Conservation (phyloP, 2,329 filamentous ascomycete genomes). For the Trichoderma sp. region DNA sequence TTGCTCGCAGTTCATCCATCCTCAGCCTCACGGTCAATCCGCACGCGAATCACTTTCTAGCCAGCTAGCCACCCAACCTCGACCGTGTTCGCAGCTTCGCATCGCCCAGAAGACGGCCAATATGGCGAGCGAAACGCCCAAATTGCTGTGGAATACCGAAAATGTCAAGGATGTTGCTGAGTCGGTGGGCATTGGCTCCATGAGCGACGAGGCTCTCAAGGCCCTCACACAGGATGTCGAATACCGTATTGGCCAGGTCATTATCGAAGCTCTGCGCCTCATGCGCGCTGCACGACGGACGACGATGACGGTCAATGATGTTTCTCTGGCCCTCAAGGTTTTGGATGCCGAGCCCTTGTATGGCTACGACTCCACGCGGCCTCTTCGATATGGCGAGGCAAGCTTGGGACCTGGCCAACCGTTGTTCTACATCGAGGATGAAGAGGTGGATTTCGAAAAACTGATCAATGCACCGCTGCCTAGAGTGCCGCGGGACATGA, state of each 20-base stretch:
- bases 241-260: constrained; percentile 88
- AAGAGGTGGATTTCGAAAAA: constrained; percentile 98
- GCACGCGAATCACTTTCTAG: neutral
- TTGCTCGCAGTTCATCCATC: neutral
- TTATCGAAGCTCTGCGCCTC: constrained; percentile 90
- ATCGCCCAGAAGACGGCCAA: neutral
- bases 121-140: constrained; percentile 43
- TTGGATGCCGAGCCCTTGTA: constrained; percentile 94
- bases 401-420: constrained; percentile 91
- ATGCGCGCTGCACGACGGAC: constrained; percentile 92
- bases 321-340: constrained; percentile 78
- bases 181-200: constrained; percentile 79
- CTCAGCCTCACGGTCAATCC: constrained; percentile 1
- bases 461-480: constrained; percentile 94
- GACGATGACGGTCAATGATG: constrained; percentile 82
- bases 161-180: constrained; percentile 96
- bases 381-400: constrained; percentile 88
- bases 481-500: constrained; percentile 89
- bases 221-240: constrained; percentile 91
- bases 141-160: constrained; percentile 87
- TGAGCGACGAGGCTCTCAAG: constrained; percentile 83
- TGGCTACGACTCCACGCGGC: constrained; percentile 89
- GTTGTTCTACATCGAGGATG: constrained; percentile 95
- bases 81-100: neutral
- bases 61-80: neutral